Conservation (phyloP, 2,329 filamentous ascomycete species). For the Nannizzia gypsea region DNA sequence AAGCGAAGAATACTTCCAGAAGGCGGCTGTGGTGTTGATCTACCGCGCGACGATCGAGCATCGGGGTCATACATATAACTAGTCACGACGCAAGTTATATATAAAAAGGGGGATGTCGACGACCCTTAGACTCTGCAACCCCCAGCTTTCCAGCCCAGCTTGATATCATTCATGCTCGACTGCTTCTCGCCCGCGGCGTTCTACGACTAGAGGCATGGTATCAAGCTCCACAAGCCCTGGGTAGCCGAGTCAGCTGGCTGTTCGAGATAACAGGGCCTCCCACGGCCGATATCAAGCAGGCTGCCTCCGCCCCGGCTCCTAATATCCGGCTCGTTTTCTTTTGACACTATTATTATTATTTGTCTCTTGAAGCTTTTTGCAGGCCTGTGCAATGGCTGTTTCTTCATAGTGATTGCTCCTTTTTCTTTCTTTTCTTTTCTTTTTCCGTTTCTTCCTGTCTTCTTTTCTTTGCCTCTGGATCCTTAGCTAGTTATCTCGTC, state of each 20-base stretch:
- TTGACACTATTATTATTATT: too few species aligned
- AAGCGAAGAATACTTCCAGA: background rate
- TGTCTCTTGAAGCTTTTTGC: background rate
- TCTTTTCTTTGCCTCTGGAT: background rate
- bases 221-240: constrained; percentile 3
- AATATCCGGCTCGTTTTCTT: background rate
- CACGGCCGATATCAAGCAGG: background rate
- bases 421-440: background rate
- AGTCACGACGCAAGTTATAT: background rate
- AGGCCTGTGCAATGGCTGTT: background rate
- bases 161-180: background rate
- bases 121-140: background rate
- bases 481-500: too few species aligned
- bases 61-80: background rate
- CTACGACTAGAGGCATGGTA: background rate
- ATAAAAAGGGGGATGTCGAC: background rate
- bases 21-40: background rate
- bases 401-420: too few species aligned
- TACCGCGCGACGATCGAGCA: background rate
- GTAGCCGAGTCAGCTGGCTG: constrained; percentile 2
- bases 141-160: too few species aligned
- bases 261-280: background rate
- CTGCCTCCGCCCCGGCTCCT: background rate
- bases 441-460: background rate
- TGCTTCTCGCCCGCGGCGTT: background rate